A percentile compares a stretch with the other conserved stretches of the same genome.
These are phyloP conservation scores for Herpotrichia juniperi DNA, from an alignment of 2,329 filamentous ascomycete species.

Conservation along the genomic window DNA sequence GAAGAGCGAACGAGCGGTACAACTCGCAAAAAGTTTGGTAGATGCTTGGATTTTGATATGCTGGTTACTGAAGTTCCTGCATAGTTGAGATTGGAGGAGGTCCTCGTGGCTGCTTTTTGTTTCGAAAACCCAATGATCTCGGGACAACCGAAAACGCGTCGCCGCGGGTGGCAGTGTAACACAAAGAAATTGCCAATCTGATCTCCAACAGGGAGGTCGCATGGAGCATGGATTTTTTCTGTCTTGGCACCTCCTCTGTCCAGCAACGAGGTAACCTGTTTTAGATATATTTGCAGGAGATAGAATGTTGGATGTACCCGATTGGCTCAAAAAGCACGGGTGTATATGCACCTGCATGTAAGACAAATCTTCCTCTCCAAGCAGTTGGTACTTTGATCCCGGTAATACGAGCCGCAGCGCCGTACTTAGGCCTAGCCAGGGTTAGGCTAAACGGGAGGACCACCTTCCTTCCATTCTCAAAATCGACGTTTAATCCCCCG, in stretches of 20 bases:
- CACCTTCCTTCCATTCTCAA: background rate
- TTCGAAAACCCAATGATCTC: too few species aligned
- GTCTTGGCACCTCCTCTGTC: slow-evolving; percentile 5
- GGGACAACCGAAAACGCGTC: too few species aligned
- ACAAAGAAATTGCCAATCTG: too few species aligned
- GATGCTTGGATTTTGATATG: too few species aligned
- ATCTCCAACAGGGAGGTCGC: too few species aligned
- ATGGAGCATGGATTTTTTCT: too few species aligned
- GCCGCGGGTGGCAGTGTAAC: too few species aligned
- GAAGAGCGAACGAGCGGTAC: too few species aligned
- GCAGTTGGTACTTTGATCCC: slow-evolving; percentile 4
- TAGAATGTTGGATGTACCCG: slow-evolving; percentile 3
- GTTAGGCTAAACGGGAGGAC: background rate
- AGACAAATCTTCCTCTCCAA: slow-evolving; percentile 1
- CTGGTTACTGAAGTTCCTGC: too few species aligned
- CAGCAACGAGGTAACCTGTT: background rate
- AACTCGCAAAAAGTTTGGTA: too few species aligned
- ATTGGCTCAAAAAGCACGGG: slow-evolving; percentile 5
- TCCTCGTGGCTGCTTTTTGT: too few species aligned
- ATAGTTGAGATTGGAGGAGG: too few species aligned
- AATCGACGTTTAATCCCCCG: background rate
- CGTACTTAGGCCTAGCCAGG: background rate
- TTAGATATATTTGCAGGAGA: background rate
- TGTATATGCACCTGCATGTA: slow-evolving; percentile 3
- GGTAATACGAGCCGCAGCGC: slow-evolving; percentile 13